Base-by-base conservation (phyloP, 495 filamentous ascomycete species). In the Sphaerosporella brunnea region DNA sequence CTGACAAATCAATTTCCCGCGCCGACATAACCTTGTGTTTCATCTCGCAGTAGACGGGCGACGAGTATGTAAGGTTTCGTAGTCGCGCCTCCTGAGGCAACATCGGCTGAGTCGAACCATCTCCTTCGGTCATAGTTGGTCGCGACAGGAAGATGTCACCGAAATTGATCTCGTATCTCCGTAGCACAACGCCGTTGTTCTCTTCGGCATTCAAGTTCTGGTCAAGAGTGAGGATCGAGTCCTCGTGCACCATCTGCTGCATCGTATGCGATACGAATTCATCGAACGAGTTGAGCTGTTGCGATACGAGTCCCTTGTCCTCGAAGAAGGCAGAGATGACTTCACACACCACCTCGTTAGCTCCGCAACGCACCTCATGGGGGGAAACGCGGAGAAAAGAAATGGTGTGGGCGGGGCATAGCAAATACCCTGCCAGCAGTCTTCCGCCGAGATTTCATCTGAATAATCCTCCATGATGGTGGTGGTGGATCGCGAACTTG, bases 251-350 rank as follows among this genome's bases (percentile, higher is more conserved):
- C 45, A 96, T 72, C 51, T 93, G 82, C 53, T 93, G 84, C 68
- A 96, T 87, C 0, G 90, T 94, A 2, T 80, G 83, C 26, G 75
- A 73, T 39, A 88, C 80, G 59, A 99, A 99, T 60, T 95, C 86
- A 67, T 99, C 82, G 69, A 93, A 99, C 2, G 90, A 99, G 62
- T 96, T 87, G 49, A 96, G 73, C 67, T 99, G 90, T 62, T 96
- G 92, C 2, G 92, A 93, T 9, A 96, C 92, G 18, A 99, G 73
- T 56, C 92, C 88, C 66, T 95, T 95, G 37, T 70, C 68, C 50
- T 94, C 84, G 66, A 99, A 96, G 68, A 95, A 96, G 1, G 92
- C 79, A 23, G 80, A 82, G 61, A 99, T 94, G 58, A 96, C 92
- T 59, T 39, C 23, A 41, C 18, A n/a, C 23, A 20, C 35, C n/a